Conservation (phyloP, 345 rosid genomes). For the Carallia pectinifolia region DNA sequence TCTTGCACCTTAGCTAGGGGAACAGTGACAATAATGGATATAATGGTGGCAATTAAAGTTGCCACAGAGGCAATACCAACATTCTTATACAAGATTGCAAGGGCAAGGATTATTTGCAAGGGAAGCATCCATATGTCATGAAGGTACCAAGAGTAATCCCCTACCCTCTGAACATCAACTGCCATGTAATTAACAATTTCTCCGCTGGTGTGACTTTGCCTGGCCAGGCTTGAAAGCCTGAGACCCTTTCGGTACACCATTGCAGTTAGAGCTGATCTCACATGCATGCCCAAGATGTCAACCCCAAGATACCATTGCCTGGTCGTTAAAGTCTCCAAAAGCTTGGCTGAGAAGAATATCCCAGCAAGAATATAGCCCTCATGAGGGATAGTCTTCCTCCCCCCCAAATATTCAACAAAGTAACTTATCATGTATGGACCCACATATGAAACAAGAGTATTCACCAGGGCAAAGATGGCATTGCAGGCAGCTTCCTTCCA, state of each 20-base stretch:
- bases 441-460: slow-evolving; percentile 89
- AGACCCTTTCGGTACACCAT: slow-evolving; percentile 95
- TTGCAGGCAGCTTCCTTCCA: slow-evolving; percentile 97
- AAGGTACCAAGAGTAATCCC: slow-evolving; percentile 98
- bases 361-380: slow-evolving; percentile 98
- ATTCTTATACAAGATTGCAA: slow-evolving; percentile 87
- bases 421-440: slow-evolving; percentile 96
- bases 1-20: slow-evolving; percentile 92
- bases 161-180: slow-evolving; percentile 94
- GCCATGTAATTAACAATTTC: slow-evolving; percentile 99
- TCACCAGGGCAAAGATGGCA: slow-evolving; percentile 88
- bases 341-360: slow-evolving; percentile 86
- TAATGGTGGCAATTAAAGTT: slow-evolving; percentile 80
- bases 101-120: slow-evolving; percentile 91
- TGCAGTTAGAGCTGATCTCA: slow-evolving; percentile 95
- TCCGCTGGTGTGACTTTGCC: slow-evolving; percentile 94
- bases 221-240: slow-evolving; percentile 80
- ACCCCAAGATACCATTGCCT: slow-evolving; percentile 99
- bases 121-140: slow-evolving; percentile 99
- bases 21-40: slow-evolving; percentile 78
- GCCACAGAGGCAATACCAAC: slow-evolving; percentile 95
- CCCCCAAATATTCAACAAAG: slow-evolving; percentile 94
- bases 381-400: slow-evolving; percentile 76
- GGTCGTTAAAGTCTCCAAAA: slow-evolving; percentile 87
- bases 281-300: slow-evolving; percentile 98